Percentiles rank a stretch among this genome's conserved stretches.
Evolutionary conservation across 176 grass and related monocot genomes (phyloP).

Genomic region (Rhynchospora tenuis): DNA sequence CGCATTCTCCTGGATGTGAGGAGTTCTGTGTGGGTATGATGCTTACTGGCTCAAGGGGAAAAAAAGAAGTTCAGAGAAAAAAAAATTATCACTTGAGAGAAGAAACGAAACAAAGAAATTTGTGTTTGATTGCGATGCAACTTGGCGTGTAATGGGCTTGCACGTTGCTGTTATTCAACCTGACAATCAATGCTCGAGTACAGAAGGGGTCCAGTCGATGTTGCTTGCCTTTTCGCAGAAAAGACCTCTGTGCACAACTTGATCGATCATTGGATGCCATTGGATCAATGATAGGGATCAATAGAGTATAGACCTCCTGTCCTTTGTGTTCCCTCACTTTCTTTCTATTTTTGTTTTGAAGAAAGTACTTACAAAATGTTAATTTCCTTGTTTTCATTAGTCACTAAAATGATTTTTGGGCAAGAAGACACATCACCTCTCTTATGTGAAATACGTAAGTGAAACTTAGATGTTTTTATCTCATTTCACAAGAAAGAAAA

Average conservation of each 20-base stretch:
- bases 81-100: too few species aligned
- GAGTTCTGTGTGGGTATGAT: too few species aligned
- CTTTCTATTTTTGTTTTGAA: not conserved
- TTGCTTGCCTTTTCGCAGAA: not conserved
- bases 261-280: slow-evolving; percentile 8
- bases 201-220: not conserved
- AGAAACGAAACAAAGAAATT: not conserved
- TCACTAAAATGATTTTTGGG: too few species aligned
- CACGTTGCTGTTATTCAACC: not conserved
- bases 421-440: too few species aligned
- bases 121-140: not conserved
- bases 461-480: too few species aligned
- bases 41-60: too few species aligned
- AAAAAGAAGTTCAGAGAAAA: too few species aligned
- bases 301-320: not conserved
- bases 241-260: slow-evolving; percentile 13
- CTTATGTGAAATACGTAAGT: too few species aligned
- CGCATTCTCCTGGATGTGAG: too few species aligned
- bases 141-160: not conserved
- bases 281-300: not conserved
- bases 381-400: too few species aligned
- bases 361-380: too few species aligned
- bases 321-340: not conserved
- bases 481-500: too few species aligned
- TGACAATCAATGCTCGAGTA: not conserved